Percentiles rank a stretch among this genome's conserved stretches.
Conservation (phyloP, 1,139 yeast species). For the Geotrichum reessii region DNA sequence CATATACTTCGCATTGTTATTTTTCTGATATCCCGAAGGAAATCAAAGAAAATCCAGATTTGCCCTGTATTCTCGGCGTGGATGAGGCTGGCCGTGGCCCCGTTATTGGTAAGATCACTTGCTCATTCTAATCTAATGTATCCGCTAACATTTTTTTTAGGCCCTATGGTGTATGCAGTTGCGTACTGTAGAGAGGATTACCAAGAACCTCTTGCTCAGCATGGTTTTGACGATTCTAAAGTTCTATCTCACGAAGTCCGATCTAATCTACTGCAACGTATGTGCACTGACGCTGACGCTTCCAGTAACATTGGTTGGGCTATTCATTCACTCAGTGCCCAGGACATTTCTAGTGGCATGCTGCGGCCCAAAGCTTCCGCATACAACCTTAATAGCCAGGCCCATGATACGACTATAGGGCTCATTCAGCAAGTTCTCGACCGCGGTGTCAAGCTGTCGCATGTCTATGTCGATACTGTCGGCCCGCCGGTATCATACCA, state of each 20-base stretch:
- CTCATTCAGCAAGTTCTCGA: conserved; percentile 59
- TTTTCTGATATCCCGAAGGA: conserved; percentile 36
- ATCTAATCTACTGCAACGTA: conserved; percentile 50
- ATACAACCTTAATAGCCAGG: conserved; percentile 88
- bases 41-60: conserved; percentile 23
- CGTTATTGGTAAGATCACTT: conserved; percentile 46
- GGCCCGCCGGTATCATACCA: conserved; percentile 91
- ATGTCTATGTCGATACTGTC: conserved; percentile 88
- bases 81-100: conserved; percentile 99
- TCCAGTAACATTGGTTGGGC: conserved; percentile 75
- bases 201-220: conserved; percentile 49
- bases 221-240: conserved; percentile 91
- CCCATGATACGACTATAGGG: conserved; percentile 86
- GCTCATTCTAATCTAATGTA: background rate
- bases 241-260: conserved; percentile 71
- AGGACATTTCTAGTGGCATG: conserved; percentile 88
- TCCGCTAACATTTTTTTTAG: background rate
- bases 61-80: conserved; percentile 64
- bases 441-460: conserved; percentile 56
- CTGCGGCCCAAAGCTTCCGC: conserved; percentile 50
- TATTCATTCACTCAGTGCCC: conserved; percentile 75
- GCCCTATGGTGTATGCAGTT: conserved; percentile 95
- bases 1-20: conserved; percentile 34
- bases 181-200: conserved; percentile 64
- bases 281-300: conserved; percentile 49